phyloP scores from a whole-genome alignment of 2,329 filamentous ascomycete genomes.

The Penicillium sp. region DNA sequence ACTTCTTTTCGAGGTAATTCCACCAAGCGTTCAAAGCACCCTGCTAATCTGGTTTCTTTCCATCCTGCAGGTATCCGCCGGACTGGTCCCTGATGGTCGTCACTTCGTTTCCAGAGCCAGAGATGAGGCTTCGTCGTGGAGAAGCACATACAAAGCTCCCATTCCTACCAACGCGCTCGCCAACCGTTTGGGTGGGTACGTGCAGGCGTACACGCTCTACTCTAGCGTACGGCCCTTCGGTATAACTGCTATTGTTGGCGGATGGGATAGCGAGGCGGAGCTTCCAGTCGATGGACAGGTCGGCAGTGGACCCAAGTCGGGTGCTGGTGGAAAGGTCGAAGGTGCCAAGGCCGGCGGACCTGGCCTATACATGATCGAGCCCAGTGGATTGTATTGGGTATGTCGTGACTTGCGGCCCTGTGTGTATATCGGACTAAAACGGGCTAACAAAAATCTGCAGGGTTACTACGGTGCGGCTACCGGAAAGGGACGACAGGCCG shows the following conservation, averaged over 20 bases:
- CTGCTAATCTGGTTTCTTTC: background rate
- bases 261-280: constrained; percentile 88
- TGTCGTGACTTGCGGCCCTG: constrained; percentile 16
- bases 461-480: constrained; percentile 98
- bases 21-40: background rate
- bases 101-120: constrained; percentile 93
- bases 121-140: constrained; percentile 90
- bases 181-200: constrained; percentile 89
- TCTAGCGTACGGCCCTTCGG: constrained; percentile 95
- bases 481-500: constrained; percentile 92
- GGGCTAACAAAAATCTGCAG: constrained; percentile 40
- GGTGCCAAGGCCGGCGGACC: constrained; percentile 81
- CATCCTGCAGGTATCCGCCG: constrained; percentile 73
- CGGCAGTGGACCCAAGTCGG: constrained; percentile 72
- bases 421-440: background rate
- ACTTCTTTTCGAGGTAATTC: background rate
- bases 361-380: constrained; percentile 98
- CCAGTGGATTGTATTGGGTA: constrained; percentile 92
- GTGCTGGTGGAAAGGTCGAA: constrained; percentile 78
- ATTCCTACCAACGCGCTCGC: constrained; percentile 87
- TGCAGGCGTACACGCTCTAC: constrained; percentile 97
- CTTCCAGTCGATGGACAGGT: constrained; percentile 86
- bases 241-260: constrained; percentile 89
- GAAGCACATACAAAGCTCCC: constrained; percentile 88
- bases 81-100: constrained; percentile 89